Conservation (phyloP, 23 red algal species). For the Agarophyton chilense region DNA sequence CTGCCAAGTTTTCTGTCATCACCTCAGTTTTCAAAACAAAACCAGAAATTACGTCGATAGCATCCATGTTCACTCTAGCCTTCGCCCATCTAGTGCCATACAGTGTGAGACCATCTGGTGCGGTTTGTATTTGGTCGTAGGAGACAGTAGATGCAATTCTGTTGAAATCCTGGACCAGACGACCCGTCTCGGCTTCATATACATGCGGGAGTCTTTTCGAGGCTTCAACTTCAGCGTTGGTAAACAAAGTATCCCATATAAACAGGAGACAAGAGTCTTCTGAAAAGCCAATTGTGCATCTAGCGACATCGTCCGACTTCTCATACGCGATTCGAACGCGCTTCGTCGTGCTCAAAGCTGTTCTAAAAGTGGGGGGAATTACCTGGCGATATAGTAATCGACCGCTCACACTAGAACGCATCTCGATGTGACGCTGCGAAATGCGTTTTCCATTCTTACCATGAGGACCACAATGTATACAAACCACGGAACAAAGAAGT, state of each 20-base stretch:
- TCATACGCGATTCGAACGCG: conserved; percentile 25
- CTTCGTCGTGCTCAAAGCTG: neutral
- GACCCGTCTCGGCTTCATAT: conserved; percentile 34
- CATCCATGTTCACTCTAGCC: conserved; percentile 49
- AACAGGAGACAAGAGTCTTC: conserved; percentile 52
- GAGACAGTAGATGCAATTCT: conserved; percentile 24
- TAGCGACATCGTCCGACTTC: conserved; percentile 48
- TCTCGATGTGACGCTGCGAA: conserved; percentile 44
- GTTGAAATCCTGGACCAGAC: conserved; percentile 44
- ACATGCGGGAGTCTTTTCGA: conserved; percentile 48
- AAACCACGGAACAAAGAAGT: conserved; percentile 58
- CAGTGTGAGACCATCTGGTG: conserved; percentile 49
- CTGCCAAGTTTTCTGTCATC: conserved; percentile 15
- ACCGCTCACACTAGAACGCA: conserved; percentile 57
- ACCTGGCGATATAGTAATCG: conserved; percentile 31
- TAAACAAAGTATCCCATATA: conserved; percentile 52
- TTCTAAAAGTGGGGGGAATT: neutral
- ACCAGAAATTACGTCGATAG: conserved; percentile 60
- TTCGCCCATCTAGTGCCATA: conserved; percentile 56
- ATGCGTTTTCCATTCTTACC: neutral
- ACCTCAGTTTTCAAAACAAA: conserved; percentile 39
- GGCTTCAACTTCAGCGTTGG: neutral
- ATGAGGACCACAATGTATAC: neutral
- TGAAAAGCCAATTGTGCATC: conserved; percentile 47
- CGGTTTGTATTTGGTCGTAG: conserved; percentile 56